Evolutionary conservation across 108 stramenopile genomes (phyloP).

Genomic region (Nitzschia putrida): DNA sequence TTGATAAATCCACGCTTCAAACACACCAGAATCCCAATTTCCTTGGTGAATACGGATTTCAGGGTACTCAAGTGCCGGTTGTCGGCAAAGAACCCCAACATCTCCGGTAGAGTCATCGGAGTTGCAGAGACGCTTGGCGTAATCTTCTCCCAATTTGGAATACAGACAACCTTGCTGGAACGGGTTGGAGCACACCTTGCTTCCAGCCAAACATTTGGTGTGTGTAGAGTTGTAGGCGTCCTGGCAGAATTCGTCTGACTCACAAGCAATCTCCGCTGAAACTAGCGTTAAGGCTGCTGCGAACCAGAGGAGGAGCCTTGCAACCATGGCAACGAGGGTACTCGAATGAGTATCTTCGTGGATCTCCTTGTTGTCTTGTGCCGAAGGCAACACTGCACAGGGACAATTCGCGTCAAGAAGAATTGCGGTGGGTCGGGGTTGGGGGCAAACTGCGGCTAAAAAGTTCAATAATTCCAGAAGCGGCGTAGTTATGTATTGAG

Average conservation of each 20-base stretch:
- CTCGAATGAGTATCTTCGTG: too few relatives aligned
- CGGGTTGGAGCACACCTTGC: conserved; percentile 41
- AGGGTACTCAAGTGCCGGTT: conserved; percentile 20
- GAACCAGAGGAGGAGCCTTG: too few relatives aligned
- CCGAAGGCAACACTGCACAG: too few relatives aligned
- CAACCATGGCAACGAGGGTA: too few relatives aligned
- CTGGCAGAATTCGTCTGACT: conserved; percentile 11
- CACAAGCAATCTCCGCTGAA: neutral
- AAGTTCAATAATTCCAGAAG: too few relatives aligned
- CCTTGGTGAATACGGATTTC: conserved; percentile 36
- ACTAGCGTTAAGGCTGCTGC: too few relatives aligned
- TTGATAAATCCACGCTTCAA: conserved; percentile 37
- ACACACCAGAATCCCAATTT: conserved; percentile 34
- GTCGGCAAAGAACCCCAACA: conserved; percentile 2
- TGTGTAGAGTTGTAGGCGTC: neutral
- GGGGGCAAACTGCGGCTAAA: too few relatives aligned
- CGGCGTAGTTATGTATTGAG: too few relatives aligned
- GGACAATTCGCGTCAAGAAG: too few relatives aligned
- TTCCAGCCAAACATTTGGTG: conserved; percentile 4
- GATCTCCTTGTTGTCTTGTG: too few relatives aligned
- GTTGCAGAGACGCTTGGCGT: conserved; percentile 12
- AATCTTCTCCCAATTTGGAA: neutral
- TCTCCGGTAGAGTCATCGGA: conserved; percentile 8
- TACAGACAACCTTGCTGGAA: conserved; percentile 38
- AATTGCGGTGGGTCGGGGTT: too few relatives aligned